Evolutionary conservation across 1,284 basidiomycete genomes (phyloP), one percentile per base, ranked within the genome.

Genomic region (Peniophora sp.): DNA sequence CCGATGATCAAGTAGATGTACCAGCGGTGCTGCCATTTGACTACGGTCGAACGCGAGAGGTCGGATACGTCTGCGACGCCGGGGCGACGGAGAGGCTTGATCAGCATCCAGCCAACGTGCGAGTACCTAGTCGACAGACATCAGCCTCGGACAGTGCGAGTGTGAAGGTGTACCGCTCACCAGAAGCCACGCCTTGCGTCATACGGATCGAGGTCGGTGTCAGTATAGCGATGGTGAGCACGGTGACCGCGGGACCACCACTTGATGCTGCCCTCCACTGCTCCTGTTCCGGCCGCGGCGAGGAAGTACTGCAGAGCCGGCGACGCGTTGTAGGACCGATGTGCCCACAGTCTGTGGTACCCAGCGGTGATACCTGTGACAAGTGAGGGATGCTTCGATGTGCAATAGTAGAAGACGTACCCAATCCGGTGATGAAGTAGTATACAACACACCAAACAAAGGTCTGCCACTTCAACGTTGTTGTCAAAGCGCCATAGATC

Each of bases 211-310:
- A 90, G 79, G 57, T 92, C 87, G 44, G 92, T 94, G 70, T 96
- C 92, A 57, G 92, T 94, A 68, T 85, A 85, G 49, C 92, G 80
- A 67, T 94, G 92, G 66, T 95, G 92, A 37, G 91, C 89, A 51
- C 92, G 83, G 68, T 95, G 92, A 32, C 87, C 81, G 50, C 88
- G 80, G n/a, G 88, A 82, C 92, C 92, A 96, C 92, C 92, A 96
- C 61, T 81, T 83, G 67, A 89, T 89, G 11, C 90, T 92, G 1
- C 92, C 92, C 69, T 95, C 86, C 2, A 93, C 88, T 3, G 92
- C 88, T 60, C 92, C 91, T 15, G 88, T 82, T 10, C 92, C 92
- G 11, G 84, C 87, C 44, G 84, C 67, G 11, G 89, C 77, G 42
- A 96, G 77, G 61, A 85, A 77, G 56, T 85, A 74, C 62, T 92